Conservation (phyloP, 179 eudicot genomes). For the Drosera spatulata region DNA sequence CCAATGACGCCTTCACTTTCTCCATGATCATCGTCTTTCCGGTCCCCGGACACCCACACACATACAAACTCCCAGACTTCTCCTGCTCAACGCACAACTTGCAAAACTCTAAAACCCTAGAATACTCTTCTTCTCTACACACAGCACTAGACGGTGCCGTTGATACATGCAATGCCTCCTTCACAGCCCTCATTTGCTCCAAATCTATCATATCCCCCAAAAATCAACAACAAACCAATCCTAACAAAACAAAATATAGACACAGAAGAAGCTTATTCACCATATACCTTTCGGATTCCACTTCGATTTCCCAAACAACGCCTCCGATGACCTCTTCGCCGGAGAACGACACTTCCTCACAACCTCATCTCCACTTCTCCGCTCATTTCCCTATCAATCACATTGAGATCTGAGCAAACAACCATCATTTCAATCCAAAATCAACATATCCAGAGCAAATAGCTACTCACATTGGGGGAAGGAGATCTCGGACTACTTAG, state of each 20-base stretch:
- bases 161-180: slow-evolving; percentile 86
- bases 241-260: background rate
- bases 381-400: slow-evolving; percentile 26
- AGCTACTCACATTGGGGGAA: slow-evolving; percentile 17
- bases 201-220: slow-evolving; percentile 23
- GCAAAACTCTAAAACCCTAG: slow-evolving; percentile 65
- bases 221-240: no score
- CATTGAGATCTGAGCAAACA: background rate
- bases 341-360: slow-evolving; percentile 20
- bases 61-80: slow-evolving; percentile 74
- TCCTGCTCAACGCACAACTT: slow-evolving; percentile 48
- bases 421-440: background rate
- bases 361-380: slow-evolving; percentile 19
- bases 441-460: background rate
- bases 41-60: slow-evolving; percentile 95
- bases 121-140: slow-evolving; percentile 77
- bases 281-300: slow-evolving; percentile 68
- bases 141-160: slow-evolving; percentile 44
- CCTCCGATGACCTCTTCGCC: slow-evolving; percentile 36
- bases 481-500: slow-evolving; percentile 31
- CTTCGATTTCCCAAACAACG: slow-evolving; percentile 31
- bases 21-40: slow-evolving; percentile 92
- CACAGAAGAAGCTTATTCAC: background rate
- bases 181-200: slow-evolving; percentile 59
- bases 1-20: slow-evolving; percentile 47